Evolutionary conservation across 2,329 filamentous ascomycete species (phyloP).

Genomic region (Orbilia ellipsospora): DNA sequence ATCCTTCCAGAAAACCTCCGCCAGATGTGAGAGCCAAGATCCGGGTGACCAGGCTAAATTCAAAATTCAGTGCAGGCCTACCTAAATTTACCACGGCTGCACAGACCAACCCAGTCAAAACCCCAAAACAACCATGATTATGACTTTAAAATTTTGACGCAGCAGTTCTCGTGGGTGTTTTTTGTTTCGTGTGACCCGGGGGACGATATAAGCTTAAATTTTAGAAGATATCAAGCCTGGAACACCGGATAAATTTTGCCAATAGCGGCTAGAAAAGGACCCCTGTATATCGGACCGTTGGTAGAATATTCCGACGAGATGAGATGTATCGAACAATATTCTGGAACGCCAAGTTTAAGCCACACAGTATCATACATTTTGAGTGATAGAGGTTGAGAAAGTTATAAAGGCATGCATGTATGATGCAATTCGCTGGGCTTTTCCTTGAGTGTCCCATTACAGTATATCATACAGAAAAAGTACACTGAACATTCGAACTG

Average conservation of each 20-base stretch:
- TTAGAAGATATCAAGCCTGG: conserved; percentile 9
- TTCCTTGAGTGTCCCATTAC: neutral
- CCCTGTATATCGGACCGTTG: conserved; percentile 27
- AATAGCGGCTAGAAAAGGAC: neutral
- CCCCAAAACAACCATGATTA: neutral
- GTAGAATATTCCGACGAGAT: conserved; percentile 33
- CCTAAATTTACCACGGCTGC: conserved; percentile 31
- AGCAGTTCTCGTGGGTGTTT: too few relatives aligned
- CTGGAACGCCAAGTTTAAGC: neutral
- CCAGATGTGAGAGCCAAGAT: conserved; percentile 26
- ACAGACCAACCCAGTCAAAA: conserved; percentile 37
- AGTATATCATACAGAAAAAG: too few relatives aligned
- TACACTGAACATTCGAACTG: too few relatives aligned
- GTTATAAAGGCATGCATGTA: too few relatives aligned
- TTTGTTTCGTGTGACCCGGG: neutral
- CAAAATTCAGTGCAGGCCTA: conserved; percentile 17
- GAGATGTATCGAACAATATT: conserved; percentile 16
- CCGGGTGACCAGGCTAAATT: conserved; percentile 39
- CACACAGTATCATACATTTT: too few relatives aligned
- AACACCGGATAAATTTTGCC: neutral
- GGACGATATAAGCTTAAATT: conserved; percentile 34
- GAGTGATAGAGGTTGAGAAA: too few relatives aligned
- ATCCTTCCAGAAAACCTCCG: neutral
- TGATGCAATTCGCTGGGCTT: neutral
- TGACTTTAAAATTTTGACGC: too few relatives aligned